phyloP scores from a whole-genome alignment of 1,284 basidiomycete genomes.

The Marasmius oreades region DNA sequence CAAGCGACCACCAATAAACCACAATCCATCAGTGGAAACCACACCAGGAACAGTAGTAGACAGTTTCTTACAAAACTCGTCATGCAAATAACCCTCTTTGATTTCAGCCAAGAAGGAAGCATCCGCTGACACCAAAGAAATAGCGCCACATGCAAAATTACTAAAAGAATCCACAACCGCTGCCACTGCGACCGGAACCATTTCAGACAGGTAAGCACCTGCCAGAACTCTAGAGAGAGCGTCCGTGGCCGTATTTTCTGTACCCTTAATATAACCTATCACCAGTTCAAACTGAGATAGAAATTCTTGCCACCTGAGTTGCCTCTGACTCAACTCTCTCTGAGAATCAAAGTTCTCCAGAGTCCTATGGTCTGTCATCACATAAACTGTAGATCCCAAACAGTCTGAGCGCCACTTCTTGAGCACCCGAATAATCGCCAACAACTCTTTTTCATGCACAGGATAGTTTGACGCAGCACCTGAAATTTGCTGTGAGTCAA shows the following conservation, averaged over 20 bases:
- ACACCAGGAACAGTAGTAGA: background rate
- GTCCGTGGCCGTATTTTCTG: too few relatives aligned
- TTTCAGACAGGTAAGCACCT: background rate
- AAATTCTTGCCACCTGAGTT: constrained; percentile 34
- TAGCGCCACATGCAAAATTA: background rate
- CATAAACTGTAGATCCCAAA: constrained; percentile 25
- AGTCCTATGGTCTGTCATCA: constrained; percentile 37
- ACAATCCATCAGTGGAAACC: background rate
- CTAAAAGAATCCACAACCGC: background rate
- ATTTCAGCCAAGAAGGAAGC: constrained; percentile 19
- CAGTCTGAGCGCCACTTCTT: constrained; percentile 32
- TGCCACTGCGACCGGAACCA: background rate
- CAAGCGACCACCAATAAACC: constrained; percentile 13
- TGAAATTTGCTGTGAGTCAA: constrained; percentile 27
- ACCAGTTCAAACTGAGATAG: constrained; percentile 32
- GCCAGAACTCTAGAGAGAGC: background rate
- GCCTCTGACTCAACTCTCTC: constrained; percentile 27
- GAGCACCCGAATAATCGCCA: constrained; percentile 30
- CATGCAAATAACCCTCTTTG: background rate
- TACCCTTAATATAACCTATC: too few relatives aligned
- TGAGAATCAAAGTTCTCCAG: constrained; percentile 34
- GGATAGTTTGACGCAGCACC: constrained; percentile 29
- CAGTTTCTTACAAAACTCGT: background rate
- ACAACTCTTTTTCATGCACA: constrained; percentile 30
- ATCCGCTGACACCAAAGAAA: background rate